Base-by-base conservation (phyloP, 805 yeast species). In the Saccharomycopsis lassenensis region DNA sequence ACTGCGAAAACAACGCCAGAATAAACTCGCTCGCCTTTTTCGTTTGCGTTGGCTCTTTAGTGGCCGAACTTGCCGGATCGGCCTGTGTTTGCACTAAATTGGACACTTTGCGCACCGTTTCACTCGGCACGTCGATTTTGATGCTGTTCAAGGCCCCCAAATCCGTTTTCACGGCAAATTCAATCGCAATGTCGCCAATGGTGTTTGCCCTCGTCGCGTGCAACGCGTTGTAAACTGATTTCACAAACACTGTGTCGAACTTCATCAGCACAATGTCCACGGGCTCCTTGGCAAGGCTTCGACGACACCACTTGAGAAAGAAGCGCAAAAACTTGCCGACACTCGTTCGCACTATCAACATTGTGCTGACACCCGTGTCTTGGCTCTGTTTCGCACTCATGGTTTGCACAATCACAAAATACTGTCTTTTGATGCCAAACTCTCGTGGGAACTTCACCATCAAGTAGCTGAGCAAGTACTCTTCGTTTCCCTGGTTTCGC, bases 171-270 rank as follows among this genome's bases (percentile, higher is more conserved):
- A n/a, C n/a, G n/a, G n/a, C n/a, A 80, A 63, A 43, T 60, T 62
- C 33, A 81, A 52, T 32, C 60, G 59, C 64, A 81, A 52, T n/a
- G 51, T 80, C 91, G 48, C 69, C 80, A 33, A 80, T n/a, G n/a
- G n/a, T n/a, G n/a, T n/a, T 75, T 51, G 87, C 79, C 48, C 73
- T 69, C 17, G 77, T 82, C 55, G 74, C 19, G 4, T 29, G 33
- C 20, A 33, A 21, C 12, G 23, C n/a, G 28, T 28, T 21, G 10
- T 21, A n/a, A 18, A 19, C 25, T 7, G 28, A 12, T 11, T 22
- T 8, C 12, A 31, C 17, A 7, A 29, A 29, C 4, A 5, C n/a
- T 5, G 26, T 20, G 14, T 14, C 15, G 20, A 34, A 34, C 14
- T 14, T 24, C 23, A 38, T 14, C 11, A 34, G 37, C 19, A 29